Conservation (phyloP, 2,329 filamentous ascomycete genomes). For the Thelonectria olida region DNA sequence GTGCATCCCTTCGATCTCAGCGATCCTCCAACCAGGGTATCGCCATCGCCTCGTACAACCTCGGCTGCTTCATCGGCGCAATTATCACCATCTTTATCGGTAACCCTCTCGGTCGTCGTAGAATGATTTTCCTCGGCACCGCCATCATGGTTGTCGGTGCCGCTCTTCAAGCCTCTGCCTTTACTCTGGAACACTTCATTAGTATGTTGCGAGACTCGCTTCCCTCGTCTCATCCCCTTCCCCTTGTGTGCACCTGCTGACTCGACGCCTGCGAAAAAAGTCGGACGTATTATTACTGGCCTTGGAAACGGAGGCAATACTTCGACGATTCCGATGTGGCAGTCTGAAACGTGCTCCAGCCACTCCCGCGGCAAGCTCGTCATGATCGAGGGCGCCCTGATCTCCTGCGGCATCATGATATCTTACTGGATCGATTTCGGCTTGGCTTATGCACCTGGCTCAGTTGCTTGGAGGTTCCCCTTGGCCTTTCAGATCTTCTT, state of each 20-base stretch:
- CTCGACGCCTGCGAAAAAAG: too few species aligned
- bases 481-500: slow-evolving; percentile 65
- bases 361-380: slow-evolving; percentile 69
- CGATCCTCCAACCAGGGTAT: slow-evolving; percentile 65
- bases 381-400: slow-evolving; percentile 68
- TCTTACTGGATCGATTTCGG: slow-evolving; percentile 70
- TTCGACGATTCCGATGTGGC: slow-evolving; percentile 68
- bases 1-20: slow-evolving; percentile 44
- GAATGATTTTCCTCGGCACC: slow-evolving; percentile 68
- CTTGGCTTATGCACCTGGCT: slow-evolving; percentile 57
- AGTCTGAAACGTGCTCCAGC: slow-evolving; percentile 66
- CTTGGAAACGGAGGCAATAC: slow-evolving; percentile 67
- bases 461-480: slow-evolving; percentile 65
- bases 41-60: slow-evolving; percentile 64
- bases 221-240: too few species aligned
- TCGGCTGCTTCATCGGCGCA: slow-evolving; percentile 71
- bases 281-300: slow-evolving; percentile 67
- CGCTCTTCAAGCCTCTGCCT: slow-evolving; percentile 65
- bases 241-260: too few species aligned
- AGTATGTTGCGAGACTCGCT: too few species aligned
- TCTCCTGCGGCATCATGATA: slow-evolving; percentile 65
- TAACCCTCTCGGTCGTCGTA: slow-evolving; percentile 67
- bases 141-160: slow-evolving; percentile 67
- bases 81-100: slow-evolving; percentile 73
- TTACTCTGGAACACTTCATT: slow-evolving; percentile 64